phyloP scores from a whole-genome alignment of 1,284 basidiomycete genomes.

The Ganoderma leucocontextum region DNA sequence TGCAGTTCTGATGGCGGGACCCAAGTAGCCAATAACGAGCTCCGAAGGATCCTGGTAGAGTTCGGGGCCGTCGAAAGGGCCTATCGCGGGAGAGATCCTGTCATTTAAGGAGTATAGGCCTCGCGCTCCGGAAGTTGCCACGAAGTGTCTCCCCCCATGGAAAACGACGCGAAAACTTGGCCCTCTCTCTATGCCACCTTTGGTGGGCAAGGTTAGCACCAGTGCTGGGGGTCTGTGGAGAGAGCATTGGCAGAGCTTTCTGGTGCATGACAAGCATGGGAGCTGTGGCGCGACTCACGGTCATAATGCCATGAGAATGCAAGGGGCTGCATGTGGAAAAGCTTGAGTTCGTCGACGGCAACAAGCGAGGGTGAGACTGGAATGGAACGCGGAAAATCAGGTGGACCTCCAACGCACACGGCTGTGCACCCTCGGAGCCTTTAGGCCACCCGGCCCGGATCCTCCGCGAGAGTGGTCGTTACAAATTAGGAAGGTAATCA shows the following conservation, averaged over 20 bases:
- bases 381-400: slow-evolving; percentile 16
- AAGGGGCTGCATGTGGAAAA: slow-evolving; percentile 1
- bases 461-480: slow-evolving; percentile 7
- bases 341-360: slow-evolving; percentile 5
- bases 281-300: slow-evolving; percentile 13
- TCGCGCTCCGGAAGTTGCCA: slow-evolving; percentile 6
- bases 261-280: neutral
- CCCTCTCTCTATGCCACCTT: neutral
- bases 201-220: slow-evolving; percentile 1
- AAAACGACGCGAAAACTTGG: neutral
- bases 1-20: slow-evolving; percentile 15
- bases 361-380: neutral
- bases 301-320: slow-evolving; percentile 17
- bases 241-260: neutral
- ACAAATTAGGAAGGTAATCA: slow-evolving; percentile 30
- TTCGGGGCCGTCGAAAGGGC: slow-evolving; percentile 21
- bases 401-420: slow-evolving; percentile 20
- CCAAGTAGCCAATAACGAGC: slow-evolving; percentile 11
- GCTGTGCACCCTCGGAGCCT: slow-evolving; percentile 29
- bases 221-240: neutral
- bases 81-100: slow-evolving; percentile 25
- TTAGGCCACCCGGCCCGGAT: slow-evolving; percentile 19
- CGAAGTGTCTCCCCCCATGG: neutral
- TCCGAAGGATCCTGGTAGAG: slow-evolving; percentile 12
- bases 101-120: slow-evolving; percentile 18